These are phyloP conservation scores for Rhodotorula sp. DNA, from an alignment of 1,284 basidiomycete genomes.

Conservation along the genomic window DNA sequence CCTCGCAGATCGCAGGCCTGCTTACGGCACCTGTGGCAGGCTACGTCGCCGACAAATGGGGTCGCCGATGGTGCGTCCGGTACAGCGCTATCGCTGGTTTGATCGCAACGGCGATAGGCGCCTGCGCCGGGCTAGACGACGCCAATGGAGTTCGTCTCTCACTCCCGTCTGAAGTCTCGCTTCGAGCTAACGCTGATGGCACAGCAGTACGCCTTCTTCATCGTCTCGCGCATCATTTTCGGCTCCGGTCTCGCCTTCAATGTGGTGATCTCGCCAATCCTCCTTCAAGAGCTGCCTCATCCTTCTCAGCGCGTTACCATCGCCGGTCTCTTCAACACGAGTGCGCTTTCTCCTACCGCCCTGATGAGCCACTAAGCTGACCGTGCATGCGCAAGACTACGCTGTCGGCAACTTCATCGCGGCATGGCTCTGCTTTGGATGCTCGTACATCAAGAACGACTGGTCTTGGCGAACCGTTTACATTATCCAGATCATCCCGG, in stretches of 20 bases:
- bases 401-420: constrained; percentile 8
- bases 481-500: constrained; percentile 37
- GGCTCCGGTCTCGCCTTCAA: constrained; percentile 30
- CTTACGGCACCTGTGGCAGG: constrained; percentile 24
- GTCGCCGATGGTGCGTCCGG: constrained; percentile 17
- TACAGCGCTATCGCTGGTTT: constrained; percentile 18
- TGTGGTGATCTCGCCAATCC: constrained; percentile 26
- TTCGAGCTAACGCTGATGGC: not conserved
- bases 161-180: not conserved
- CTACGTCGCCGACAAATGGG: constrained; percentile 18
- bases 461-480: constrained; percentile 35
- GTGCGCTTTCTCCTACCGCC: too few relatives aligned
- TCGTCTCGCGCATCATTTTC: not conserved
- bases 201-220: not conserved
- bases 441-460: constrained; percentile 11
- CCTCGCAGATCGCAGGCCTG: constrained; percentile 19
- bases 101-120: constrained; percentile 15
- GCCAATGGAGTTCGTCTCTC: not conserved
- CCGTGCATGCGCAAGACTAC: too few relatives aligned
- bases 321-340: constrained; percentile 20
- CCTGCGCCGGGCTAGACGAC: not conserved
- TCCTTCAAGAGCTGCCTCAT: constrained; percentile 31
- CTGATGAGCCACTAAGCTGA: too few relatives aligned
- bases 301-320: constrained; percentile 22
- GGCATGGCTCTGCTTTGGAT: constrained; percentile 38